Evolutionary conservation across 2,329 filamentous ascomycete genomes (phyloP), one percentile per base, ranked within the genome.

Genomic region (Knufia fluminis): DNA sequence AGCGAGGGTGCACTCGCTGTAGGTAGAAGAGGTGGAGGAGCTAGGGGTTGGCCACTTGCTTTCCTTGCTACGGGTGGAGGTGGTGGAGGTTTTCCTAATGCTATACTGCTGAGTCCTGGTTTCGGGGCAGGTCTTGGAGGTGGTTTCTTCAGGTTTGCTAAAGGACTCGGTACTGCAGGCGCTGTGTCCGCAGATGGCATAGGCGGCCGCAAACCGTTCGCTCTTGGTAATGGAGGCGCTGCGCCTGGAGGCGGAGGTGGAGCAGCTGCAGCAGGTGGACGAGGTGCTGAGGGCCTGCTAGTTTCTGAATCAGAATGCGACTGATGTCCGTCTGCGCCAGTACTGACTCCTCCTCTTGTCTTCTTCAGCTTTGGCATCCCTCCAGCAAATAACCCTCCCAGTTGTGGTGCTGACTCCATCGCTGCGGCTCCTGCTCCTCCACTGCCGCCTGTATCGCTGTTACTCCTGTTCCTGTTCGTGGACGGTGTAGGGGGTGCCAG

Each of bases 331-430:
- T 77, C 80, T 57, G 84, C 85, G 64, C 82, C 86, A 1, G 86
- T 91, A 66, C 88, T 78, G 52, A 91, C 73, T 33, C 85, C 85
- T 42, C 86, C 90, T 49, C 88, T 85, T 48, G 88, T 86, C 71
- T 94, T 96, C 66, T 86, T 86, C 61, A 98, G 66, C 70, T 96
- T 97, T 2, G 92, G 92, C 79, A 97, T 97, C 32, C 91, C 92
- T 31, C 88, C 90, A 1, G 86, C 88, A 63, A 98, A 95, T 22
- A 98, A 67, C 1, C 92, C 92, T 24, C 74, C 91, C 9, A 97
- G 68, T 64, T 96, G 91, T 9, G 89, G 88, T 42, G 86, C 79
- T 17, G 79, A 67, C 19, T 83, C 78, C 57, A 75, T 67, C 16
- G 67, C 68, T 40, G 74, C 73, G 45, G 61, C 59, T 22, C 62